Base-by-base conservation (phyloP, 306 rosid genomes). In the Acacia confusa region DNA sequence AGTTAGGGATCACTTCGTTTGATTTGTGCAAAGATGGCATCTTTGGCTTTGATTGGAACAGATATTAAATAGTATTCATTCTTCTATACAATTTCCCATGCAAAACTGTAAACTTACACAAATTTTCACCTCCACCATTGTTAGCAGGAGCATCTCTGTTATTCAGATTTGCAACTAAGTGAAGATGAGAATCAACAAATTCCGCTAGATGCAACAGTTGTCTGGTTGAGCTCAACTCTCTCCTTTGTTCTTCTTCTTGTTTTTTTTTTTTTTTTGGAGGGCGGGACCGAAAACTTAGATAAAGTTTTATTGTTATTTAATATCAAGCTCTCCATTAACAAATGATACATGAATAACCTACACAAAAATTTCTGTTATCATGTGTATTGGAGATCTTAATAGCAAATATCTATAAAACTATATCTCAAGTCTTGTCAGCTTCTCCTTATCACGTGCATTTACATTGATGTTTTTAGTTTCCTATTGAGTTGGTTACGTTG, bases 101-200 rank as follows among this genome's bases (percentile, higher is more conserved):
- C 86, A 82, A 76, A n/a, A 72, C 66, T 82, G 75, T 47, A 80
- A 66, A 36, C 70, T 66, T 20, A 77, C 38, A 47, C 44, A 52
- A 43, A 61, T 61, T 76, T 80, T 71, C 66, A 7, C 61, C 30
- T 61, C 44, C 81, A 47, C 58, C 43, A 45, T n/a, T 72, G 55
- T 82, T 2, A 71, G 82, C 78, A 86, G 90, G 87, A 76, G 76
- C 65, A 7, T 41, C 9, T 71, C 75, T 45, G 41, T 34, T 2
- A 72, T 78, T 78, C 78, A 68, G 78, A 75, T 78, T 72, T 73
- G 72, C 75, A 50, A 78, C 77, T 38, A 57, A 79, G 67, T 72
- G 84, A 66, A 71, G 87, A 81, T 86, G 79, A 68, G 64, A 81
- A 84, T 68, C 79, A 74, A 79, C 79, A 22, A 72, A 61, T 80